A percentile compares a stretch with the other conserved stretches of the same genome.
Conservation (phyloP, 768 basidiomycete species). For the Leucosporidium yakuticum region DNA sequence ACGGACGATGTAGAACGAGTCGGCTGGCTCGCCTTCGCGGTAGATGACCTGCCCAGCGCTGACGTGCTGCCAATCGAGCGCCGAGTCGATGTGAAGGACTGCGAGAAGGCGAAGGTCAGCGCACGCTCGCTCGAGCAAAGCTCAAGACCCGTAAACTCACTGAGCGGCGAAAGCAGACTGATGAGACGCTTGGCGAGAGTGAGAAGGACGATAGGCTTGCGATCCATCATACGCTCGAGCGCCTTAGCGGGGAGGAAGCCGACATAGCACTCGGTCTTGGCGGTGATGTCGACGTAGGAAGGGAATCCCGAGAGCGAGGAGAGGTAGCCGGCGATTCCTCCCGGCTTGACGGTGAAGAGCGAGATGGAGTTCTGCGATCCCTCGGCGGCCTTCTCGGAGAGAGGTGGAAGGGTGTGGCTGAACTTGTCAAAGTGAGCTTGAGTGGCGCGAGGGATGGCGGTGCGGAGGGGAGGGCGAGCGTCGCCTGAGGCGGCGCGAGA, state of each 20-base stretch:
- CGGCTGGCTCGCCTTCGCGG: slow-evolving; percentile 80
- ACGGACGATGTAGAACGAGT: slow-evolving; percentile 85
- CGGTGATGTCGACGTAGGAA: slow-evolving; percentile 92
- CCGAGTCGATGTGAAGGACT: slow-evolving; percentile 96
- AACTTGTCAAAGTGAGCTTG: not conserved
- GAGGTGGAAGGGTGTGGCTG: not conserved
- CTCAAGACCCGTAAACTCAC: slow-evolving; percentile 47
- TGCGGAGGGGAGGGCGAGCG: not conserved
- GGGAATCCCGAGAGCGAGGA: slow-evolving; percentile 84
- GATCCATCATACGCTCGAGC: slow-evolving; percentile 81
- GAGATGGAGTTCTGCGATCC: slow-evolving; percentile 40
- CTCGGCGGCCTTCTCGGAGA: slow-evolving; percentile 24
- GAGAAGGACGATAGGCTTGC: slow-evolving; percentile 87
- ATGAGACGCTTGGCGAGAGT: slow-evolving; percentile 95
- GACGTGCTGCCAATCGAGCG: slow-evolving; percentile 97
- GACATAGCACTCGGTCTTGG: slow-evolving; percentile 97
- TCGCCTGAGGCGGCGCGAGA: not conserved
- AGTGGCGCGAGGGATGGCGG: not conserved
- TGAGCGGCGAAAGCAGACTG: slow-evolving; percentile 83
- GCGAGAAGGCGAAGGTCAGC: not conserved
- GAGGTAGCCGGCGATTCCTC: slow-evolving; percentile 95
- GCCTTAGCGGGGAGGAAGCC: slow-evolving; percentile 86
- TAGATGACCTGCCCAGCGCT: slow-evolving; percentile 91
- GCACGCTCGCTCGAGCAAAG: accelerated
- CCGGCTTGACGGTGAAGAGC: slow-evolving; percentile 91